Evolutionary conservation across 805 yeast genomes (phyloP).

Genomic region (Saccharomycopsis microspora): DNA sequence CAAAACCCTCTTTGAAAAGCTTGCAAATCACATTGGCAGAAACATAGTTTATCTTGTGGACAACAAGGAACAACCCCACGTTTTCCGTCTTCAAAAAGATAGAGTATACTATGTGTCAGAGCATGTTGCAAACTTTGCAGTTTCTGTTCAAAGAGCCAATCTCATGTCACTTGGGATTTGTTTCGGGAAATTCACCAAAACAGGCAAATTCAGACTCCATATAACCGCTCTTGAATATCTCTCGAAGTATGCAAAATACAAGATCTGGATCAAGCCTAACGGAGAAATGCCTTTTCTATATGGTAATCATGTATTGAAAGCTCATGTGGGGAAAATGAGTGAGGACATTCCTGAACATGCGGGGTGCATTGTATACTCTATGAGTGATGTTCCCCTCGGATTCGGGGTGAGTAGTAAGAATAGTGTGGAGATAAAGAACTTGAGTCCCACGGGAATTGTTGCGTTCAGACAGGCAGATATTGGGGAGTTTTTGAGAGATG

Average conservation of each 20-base stretch:
- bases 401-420: conserved; percentile 93
- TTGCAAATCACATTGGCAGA: conserved; percentile 94
- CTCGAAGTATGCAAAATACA: conserved; percentile 82
- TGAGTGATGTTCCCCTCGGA: conserved; percentile 89
- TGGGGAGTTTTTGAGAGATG: conserved; percentile 96
- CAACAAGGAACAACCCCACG: conserved; percentile 76
- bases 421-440: conserved; percentile 73
- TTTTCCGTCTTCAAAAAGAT: conserved; percentile 91
- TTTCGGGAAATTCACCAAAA: conserved; percentile 93
- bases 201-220: conserved; percentile 92
- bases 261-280: conserved; percentile 91
- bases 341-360: conserved; percentile 98
- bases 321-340: conserved; percentile 92
- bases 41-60: conserved; percentile 83
- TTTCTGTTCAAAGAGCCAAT: conserved; percentile 79
- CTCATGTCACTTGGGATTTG: conserved; percentile 91
- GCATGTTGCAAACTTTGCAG: conserved; percentile 73
- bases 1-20: conserved; percentile 86
- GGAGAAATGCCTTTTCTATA: conserved; percentile 98
- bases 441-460: conserved; percentile 90
- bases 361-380: conserved; percentile 83
- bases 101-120: conserved; percentile 90
- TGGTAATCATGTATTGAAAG: conserved; percentile 93
- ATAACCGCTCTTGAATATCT: conserved; percentile 80
- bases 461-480: conserved; percentile 96